A percentile compares a stretch with the other conserved stretches of the same genome.
Conservation (phyloP, 225 moss, liverwort and hornwort species). For the Marchantia polymorpha region DNA sequence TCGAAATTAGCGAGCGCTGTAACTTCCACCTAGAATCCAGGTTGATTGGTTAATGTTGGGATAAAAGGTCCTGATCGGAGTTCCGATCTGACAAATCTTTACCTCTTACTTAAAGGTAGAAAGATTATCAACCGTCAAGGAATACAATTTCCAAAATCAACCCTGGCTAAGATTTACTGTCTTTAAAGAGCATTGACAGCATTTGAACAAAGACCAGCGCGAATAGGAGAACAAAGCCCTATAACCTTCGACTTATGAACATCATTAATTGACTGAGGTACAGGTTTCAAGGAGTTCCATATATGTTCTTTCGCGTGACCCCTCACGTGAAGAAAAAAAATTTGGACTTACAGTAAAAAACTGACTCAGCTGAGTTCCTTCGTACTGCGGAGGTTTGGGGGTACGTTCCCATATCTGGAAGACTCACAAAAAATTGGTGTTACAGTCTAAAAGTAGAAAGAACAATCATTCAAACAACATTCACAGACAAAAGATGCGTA, state of each 20-base stretch:
- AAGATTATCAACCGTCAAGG: too few relatives aligned
- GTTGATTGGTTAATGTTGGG: not conserved
- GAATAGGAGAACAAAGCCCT: not conserved
- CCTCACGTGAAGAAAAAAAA: not conserved
- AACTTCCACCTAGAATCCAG: constrained; percentile 50
- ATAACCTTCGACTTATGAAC: not conserved
- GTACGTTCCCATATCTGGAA: constrained; percentile 84
- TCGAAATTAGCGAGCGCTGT: constrained; percentile 82
- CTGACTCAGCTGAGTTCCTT: constrained; percentile 61
- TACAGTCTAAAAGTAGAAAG: not conserved
- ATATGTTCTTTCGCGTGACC: not conserved
- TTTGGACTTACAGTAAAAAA: constrained; percentile 58
- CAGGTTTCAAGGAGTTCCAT: not conserved
- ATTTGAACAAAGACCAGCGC: not conserved
- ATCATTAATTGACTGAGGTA: not conserved
- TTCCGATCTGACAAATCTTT: not conserved
- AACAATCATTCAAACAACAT: too few relatives aligned
- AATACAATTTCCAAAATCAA: too few relatives aligned
- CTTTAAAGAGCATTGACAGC: not conserved
- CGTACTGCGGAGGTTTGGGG: constrained; percentile 64
- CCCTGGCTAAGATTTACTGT: too few relatives aligned
- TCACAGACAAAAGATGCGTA: too few relatives aligned
- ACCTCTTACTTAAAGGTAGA: too few relatives aligned
- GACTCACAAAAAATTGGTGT: not conserved
- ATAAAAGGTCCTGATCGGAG: not conserved